A percentile compares a stretch with the other conserved stretches of the same genome.
phyloP scores from a whole-genome alignment of 805 yeast species.

The Candida parachauliodes region DNA sequence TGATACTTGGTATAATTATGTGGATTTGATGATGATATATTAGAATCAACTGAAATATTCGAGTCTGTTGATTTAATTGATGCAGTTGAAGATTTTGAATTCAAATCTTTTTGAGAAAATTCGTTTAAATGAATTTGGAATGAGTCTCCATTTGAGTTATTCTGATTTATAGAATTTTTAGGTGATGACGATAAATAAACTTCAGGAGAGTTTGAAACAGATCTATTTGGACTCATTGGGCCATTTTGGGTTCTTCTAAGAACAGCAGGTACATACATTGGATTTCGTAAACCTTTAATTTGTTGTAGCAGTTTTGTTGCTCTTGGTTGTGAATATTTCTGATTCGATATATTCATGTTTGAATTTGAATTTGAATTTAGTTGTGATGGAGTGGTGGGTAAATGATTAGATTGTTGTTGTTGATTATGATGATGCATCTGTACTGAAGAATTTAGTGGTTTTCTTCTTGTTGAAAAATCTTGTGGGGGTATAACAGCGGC shows the following conservation, averaged over 20 bases:
- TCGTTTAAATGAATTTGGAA: slow-evolving; percentile 6
- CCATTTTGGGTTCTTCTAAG: slow-evolving; percentile 42
- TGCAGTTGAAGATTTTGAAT: slow-evolving; percentile 12
- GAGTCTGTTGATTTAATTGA: slow-evolving; percentile 30
- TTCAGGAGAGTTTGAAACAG: slow-evolving; percentile 11
- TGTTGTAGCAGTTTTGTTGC: slow-evolving; percentile 51
- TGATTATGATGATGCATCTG: not conserved
- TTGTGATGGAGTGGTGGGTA: slow-evolving; percentile 1
- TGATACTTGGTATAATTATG: not conserved
- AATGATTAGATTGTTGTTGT: slow-evolving; percentile 3
- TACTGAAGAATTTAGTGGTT: slow-evolving; percentile 9
- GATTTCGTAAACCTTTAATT: slow-evolving; percentile 76
- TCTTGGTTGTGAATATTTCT: slow-evolving; percentile 11
- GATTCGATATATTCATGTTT: slow-evolving; percentile 6
- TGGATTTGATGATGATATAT: slow-evolving; percentile 11
- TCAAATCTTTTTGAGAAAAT: not conserved
- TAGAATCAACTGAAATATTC: slow-evolving; percentile 25
- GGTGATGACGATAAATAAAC: slow-evolving; percentile 5
- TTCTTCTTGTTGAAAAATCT: slow-evolving; percentile 7
- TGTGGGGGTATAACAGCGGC: slow-evolving; percentile 25
- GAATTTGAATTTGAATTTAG: slow-evolving; percentile 2
- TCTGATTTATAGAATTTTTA: not conserved
- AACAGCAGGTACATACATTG: slow-evolving; percentile 89
- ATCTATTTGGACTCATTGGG: slow-evolving; percentile 9
- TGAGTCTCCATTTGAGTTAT: too few species aligned